Base-by-base conservation (phyloP, 2,329 filamentous ascomycete genomes). In the Claviceps humidiphila region DNA sequence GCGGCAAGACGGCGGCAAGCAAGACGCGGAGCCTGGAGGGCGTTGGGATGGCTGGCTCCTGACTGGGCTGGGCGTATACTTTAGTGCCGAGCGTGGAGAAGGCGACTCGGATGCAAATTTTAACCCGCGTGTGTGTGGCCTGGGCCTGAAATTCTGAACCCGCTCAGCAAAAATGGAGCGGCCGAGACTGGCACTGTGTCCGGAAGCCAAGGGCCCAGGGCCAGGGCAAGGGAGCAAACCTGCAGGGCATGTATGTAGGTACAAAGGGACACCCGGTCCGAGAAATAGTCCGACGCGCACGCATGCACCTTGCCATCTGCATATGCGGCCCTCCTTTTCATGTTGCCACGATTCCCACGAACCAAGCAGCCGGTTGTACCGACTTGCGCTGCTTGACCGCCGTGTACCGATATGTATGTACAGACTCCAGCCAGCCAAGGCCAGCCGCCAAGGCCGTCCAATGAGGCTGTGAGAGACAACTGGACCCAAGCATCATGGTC, bases 181-280 rank as follows among this genome's bases (percentile, higher is more conserved):
- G 48, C 48, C 48, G 13, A 37, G 49, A 50, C 49, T 50, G 41
- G 30, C 41, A 50, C 48, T 50, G 49, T 44, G 49, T 42, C 38
- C 41, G 20, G 20, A 20, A 20, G 17, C 17, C 17, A 20, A 20
- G 17, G 20, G 20, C 20, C 20, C 38, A 41, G 40, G 39, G 39
- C 14, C 39, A n/a, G 13, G 20, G 9, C 38, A 16, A 40, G 7
- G 17, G 39, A n/a, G 16, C 39, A 22, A 22, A 3, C 22, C 22
- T 22, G 22, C 24, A 24, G 24, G 24, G 24, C 24, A 24, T 24
- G 24, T 17, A 20, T 13, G 40, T 20, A 8, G 5, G 39, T 16
- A n/a, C 39, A 13, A 14, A 22, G 42, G 42, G 42, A 20, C 5
- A 3, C 11, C 42, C 42, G 42, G 42, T 44, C 42, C 42, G 42